Evolutionary conservation across 352 stramenopile species (phyloP).

Genomic region (Phytophthora pluvialis): DNA sequence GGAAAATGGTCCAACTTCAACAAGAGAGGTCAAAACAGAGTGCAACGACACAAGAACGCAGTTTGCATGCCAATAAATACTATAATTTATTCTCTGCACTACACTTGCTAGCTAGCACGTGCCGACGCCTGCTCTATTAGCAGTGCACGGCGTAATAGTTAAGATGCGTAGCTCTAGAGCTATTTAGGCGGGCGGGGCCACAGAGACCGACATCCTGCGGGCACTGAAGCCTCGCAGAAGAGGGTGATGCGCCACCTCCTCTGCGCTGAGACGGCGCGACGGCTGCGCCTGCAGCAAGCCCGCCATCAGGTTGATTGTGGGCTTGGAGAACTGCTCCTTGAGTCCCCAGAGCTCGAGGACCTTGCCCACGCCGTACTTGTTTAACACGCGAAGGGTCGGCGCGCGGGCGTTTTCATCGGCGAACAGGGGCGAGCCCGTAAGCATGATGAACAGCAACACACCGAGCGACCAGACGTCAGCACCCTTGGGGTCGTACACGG

Average conservation of each 20-base stretch:
- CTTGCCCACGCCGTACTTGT: slow-evolving; percentile 56
- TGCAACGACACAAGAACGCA: background rate
- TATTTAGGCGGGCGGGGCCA: slow-evolving; percentile 18
- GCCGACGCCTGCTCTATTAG: background rate
- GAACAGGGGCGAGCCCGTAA: slow-evolving; percentile 62
- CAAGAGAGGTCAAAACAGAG: no score
- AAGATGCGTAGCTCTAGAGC: slow-evolving; percentile 8
- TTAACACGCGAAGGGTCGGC: slow-evolving; percentile 53
- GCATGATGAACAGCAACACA: slow-evolving; percentile 74
- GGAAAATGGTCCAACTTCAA: no score
- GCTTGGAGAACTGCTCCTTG: slow-evolving; percentile 37
- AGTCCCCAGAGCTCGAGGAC: slow-evolving; percentile 68
- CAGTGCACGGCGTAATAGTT: slow-evolving; percentile 14
- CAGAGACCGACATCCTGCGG: background rate
- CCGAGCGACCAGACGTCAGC: slow-evolving; percentile 79
- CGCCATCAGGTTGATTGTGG: slow-evolving; percentile 48
- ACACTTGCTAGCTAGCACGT: slow-evolving; percentile 26
- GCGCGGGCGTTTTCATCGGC: slow-evolving; percentile 43
- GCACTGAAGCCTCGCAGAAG: slow-evolving; percentile 12
- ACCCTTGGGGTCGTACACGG: slow-evolving; percentile 49
- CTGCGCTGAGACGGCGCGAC: slow-evolving; percentile 37
- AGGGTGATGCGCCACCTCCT: slow-evolving; percentile 41
- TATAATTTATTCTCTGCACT: slow-evolving; percentile 37
- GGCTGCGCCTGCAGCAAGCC: slow-evolving; percentile 60
- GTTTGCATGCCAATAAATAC: slow-evolving; percentile 31